Conservation (phyloP, 495 filamentous ascomycete genomes). For the Diplogelasinospora grovesii region DNA sequence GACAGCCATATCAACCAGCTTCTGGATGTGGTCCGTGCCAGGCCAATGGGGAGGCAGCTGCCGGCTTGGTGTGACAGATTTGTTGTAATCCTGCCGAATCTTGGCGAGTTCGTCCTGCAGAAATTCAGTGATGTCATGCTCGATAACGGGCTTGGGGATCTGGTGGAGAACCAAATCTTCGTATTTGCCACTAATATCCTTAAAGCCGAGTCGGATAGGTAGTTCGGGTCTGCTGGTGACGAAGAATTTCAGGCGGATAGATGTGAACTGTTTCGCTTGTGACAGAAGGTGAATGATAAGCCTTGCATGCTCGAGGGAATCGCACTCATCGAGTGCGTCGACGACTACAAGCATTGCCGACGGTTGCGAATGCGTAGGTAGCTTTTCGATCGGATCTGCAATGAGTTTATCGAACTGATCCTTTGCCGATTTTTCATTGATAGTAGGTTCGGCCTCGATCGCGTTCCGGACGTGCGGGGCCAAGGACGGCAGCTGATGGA, state of each 20-base stretch:
- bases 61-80: not conserved
- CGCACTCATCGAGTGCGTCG: constrained; percentile 51
- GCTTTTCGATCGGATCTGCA: constrained; percentile 28
- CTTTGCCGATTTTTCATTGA: constrained; percentile 29
- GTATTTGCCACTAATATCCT: constrained; percentile 18
- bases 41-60: constrained; percentile 34
- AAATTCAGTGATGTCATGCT: constrained; percentile 31
- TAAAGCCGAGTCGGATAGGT: constrained; percentile 31
- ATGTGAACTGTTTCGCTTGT: constrained; percentile 5
- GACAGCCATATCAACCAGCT: constrained; percentile 31
- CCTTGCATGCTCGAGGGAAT: constrained; percentile 31
- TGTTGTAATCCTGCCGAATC: constrained; percentile 20
- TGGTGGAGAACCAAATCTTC: constrained; percentile 27
- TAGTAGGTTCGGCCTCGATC: constrained; percentile 30
- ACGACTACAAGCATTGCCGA: constrained; percentile 30
- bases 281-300: constrained; percentile 33
- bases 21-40: constrained; percentile 17
- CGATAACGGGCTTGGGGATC: constrained; percentile 21
- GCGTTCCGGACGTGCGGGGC: constrained; percentile 26
- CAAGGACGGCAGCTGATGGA: constrained; percentile 21
- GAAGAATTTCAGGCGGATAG: constrained; percentile 14
- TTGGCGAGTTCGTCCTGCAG: constrained; percentile 15
- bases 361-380: not conserved
- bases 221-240: constrained; percentile 41
- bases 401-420: constrained; percentile 48